phyloP scores from a whole-genome alignment of 2,329 filamentous ascomycete genomes.

The Sclerotinia glacialis region DNA sequence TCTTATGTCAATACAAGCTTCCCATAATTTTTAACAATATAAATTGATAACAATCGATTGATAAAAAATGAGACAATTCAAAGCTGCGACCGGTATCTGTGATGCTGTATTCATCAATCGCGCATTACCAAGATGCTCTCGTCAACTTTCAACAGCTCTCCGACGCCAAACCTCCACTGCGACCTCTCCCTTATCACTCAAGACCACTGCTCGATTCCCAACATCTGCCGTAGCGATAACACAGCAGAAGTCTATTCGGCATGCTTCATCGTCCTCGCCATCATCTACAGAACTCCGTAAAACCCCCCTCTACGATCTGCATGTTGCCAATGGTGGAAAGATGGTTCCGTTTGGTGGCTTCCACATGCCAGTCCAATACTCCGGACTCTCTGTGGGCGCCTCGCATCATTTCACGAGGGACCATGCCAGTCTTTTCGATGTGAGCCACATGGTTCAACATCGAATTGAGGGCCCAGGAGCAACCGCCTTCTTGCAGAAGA shows the following conservation, averaged over 20 bases:
- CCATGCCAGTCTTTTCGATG: conserved; percentile 90
- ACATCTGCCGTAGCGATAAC: conserved; percentile 6
- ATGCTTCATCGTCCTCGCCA: conserved; percentile 29
- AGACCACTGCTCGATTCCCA: conserved; percentile 16
- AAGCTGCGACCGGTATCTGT: conserved; percentile 30
- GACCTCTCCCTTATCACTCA: conserved; percentile 12
- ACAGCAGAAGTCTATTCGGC: conserved; percentile 14
- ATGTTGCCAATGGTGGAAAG: conserved; percentile 76
- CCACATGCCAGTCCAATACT: conserved; percentile 90
- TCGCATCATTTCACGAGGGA: conserved; percentile 88
- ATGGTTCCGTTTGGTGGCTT: conserved; percentile 97
- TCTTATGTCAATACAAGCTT: conserved; percentile 16
- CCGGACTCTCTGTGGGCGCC: conserved; percentile 70
- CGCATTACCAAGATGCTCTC: conserved; percentile 26
- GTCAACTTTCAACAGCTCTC: conserved; percentile 34
- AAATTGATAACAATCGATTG: conserved; percentile 28
- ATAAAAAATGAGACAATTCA: conserved; percentile 36
- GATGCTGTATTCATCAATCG: conserved; percentile 26
- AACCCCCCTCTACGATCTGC: conserved; percentile 77
- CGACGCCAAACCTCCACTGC: conserved; percentile 22
- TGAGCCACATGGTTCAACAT: conserved; percentile 95
- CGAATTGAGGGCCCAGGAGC: conserved; percentile 78
- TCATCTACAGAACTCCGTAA: conserved; percentile 46
- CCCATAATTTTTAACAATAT: conserved; percentile 20
- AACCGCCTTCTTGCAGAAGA: conserved; percentile 73